A percentile compares a stretch with the other conserved stretches of the same genome.
These are phyloP conservation scores for Cystobasidium ongulense DNA, from an alignment of 768 basidiomycete genomes.

Conservation along the genomic window DNA sequence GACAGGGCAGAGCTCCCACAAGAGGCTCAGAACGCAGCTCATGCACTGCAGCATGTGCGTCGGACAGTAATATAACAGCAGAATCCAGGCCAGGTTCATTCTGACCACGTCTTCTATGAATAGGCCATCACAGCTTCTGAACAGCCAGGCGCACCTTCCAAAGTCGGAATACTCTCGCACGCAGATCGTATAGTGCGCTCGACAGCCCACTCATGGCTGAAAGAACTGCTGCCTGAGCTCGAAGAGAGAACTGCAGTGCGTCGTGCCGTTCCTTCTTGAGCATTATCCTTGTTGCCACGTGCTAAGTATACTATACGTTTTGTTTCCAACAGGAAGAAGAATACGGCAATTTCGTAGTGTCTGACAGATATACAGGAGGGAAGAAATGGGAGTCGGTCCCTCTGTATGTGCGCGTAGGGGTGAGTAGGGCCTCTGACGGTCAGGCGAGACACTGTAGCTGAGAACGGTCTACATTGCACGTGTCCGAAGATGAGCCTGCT, in stretches of 20 bases:
- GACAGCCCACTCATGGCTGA: neutral
- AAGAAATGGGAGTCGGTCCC: constrained; percentile 27
- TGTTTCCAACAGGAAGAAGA: neutral
- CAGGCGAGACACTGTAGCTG: neutral
- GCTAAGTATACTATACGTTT: neutral
- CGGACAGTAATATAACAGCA: no score
- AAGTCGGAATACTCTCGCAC: neutral
- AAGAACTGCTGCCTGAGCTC: constrained; percentile 1
- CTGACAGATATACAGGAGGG: constrained; percentile 10
- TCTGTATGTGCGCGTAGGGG: constrained; percentile 30
- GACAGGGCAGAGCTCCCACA: neutral
- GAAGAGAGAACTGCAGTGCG: constrained; percentile 11
- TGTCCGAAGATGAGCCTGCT: constrained; percentile 22
- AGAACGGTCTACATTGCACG: no score
- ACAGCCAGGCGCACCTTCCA: constrained; percentile 13
- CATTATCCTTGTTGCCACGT: no score
- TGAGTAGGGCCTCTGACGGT: neutral
- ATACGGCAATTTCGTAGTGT: constrained; percentile 15
- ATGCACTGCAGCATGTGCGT: neutral
- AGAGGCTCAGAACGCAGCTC: neutral
- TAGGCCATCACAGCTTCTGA: neutral
- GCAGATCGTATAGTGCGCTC: neutral
- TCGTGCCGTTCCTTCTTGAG: neutral
- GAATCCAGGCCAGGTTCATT: no score
- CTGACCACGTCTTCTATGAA: neutral